phyloP scores from a whole-genome alignment of 2,329 filamentous ascomycete genomes.

The Zarea fungicola region DNA sequence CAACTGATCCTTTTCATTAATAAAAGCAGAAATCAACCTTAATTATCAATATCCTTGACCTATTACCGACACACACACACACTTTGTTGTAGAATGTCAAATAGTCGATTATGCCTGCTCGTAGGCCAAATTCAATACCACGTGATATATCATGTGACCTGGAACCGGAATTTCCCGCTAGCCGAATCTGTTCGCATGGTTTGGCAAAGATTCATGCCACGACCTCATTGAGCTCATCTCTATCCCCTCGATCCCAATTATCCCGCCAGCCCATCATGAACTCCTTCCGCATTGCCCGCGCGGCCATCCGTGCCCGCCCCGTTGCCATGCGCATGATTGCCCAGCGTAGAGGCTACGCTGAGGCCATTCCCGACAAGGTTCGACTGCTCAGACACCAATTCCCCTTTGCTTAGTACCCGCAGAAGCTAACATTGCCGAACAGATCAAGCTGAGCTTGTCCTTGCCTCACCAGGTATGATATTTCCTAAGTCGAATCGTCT shows the following conservation, averaged over 20 bases:
- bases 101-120: background rate
- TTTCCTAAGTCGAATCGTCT: constrained; percentile 4
- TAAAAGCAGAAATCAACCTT: too few species aligned
- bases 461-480: constrained; percentile 93
- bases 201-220: constrained; percentile 44
- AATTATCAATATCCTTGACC: too few species aligned
- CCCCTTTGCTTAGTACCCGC: constrained; percentile 2
- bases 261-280: constrained; percentile 63
- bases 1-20: too few species aligned
- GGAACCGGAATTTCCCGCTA: constrained; percentile 34
- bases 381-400: constrained; percentile 19
- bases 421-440: constrained; percentile 21
- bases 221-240: constrained; percentile 37
- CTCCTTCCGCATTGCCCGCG: constrained; percentile 86
- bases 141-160: constrained; percentile 28
- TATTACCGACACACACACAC: too few species aligned
- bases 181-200: constrained; percentile 36
- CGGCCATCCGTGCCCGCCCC: constrained; percentile 79
- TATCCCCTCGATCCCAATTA: constrained; percentile 47
- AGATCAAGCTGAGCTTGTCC: constrained; percentile 96
- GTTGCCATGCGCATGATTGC: constrained; percentile 68
- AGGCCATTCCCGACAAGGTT: constrained; percentile 77
- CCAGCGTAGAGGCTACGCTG: constrained; percentile 87
- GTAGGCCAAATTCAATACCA: constrained; percentile 16
- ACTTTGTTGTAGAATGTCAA: background rate